Evolutionary conservation across 371 early-diverging fungal species (phyloP), one percentile per base, ranked within the genome.

Genomic region (Apophysomyces variabilis): DNA sequence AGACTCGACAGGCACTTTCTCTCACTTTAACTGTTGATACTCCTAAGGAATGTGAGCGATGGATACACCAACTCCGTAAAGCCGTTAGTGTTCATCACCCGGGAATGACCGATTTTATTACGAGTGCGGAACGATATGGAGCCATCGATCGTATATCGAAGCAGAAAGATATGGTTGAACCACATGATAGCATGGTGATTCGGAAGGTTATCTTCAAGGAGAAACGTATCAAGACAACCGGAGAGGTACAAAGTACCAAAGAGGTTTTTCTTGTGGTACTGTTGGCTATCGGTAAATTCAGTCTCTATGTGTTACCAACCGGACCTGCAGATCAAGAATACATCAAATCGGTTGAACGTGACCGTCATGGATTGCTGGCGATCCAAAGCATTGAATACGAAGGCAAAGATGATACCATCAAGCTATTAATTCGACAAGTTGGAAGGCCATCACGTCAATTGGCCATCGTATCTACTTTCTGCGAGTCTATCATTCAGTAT

Each of bases 271-370:
- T 66, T 11, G 69, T 69, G 0, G 69, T 81, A 7, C 58, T 77
- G n/a, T 50, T 81, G 11, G 82, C 70, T 1, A 71, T 81, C 47
- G 82, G 82, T 13, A 76, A 73, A 64, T 75, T 70, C 47, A 81
- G 78, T 44, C 67, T 81, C 16, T 81, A 81, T 18, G 26, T 81
- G 0, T 59, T 78, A 36, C 82, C 79, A 0, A 37, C 32, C 13
- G 66, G 58, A 12, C 18, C 41, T 4, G 16, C 63, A 35, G 72
- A 70, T 32, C 65, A 69, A 21, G 69, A 66, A 21, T 76, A 77
- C 41, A 62, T 71, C 11, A 77, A 77, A 44, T 39, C 61, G 0
- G 66, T 81, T 3, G 77, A 73, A 18, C 73, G 79, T 0, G 82
- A 78, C 47, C 75, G 82, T 3, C 72, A 74, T 66, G 82, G 82